These are phyloP conservation scores for Phyllosticta paracitricarpa DNA, from an alignment of 2,329 filamentous ascomycete genomes.

Conservation along the genomic window DNA sequence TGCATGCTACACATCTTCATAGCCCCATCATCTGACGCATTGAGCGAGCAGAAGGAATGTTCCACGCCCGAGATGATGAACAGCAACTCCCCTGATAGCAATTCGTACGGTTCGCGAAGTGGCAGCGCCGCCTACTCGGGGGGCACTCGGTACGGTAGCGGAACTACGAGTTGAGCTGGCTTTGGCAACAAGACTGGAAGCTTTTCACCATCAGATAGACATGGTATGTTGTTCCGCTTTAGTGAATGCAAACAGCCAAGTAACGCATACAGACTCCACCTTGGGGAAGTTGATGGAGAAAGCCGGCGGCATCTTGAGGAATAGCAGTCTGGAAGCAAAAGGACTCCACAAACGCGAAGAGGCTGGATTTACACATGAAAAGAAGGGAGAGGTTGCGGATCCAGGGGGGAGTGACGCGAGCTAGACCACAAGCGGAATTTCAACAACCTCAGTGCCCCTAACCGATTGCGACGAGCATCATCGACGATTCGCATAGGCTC, in stretches of 20 bases:
- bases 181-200: slow-evolving; percentile 28
- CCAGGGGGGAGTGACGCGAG: background rate
- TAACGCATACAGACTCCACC: slow-evolving; percentile 33
- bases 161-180: slow-evolving; percentile 24
- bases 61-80: background rate
- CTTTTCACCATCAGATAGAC: background rate
- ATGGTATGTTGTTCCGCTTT: background rate
- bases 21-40: background rate
- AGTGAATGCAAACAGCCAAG: slow-evolving; percentile 9
- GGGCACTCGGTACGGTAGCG: slow-evolving; percentile 22
- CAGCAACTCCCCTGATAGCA: background rate
- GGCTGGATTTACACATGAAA: background rate
- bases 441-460: background rate
- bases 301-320: slow-evolving; percentile 42
- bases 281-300: slow-evolving; percentile 52
- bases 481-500: background rate
- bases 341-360: slow-evolving; percentile 42
- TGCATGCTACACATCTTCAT: background rate
- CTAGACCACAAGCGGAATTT: background rate
- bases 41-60: background rate
- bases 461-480: background rate
- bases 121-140: slow-evolving; percentile 21
- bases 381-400: background rate
- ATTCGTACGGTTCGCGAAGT: slow-evolving; percentile 14
- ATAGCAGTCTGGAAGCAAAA: slow-evolving; percentile 38